Base-by-base conservation (phyloP, 768 basidiomycete genomes). In the Coprinopsis marcescibilis region DNA sequence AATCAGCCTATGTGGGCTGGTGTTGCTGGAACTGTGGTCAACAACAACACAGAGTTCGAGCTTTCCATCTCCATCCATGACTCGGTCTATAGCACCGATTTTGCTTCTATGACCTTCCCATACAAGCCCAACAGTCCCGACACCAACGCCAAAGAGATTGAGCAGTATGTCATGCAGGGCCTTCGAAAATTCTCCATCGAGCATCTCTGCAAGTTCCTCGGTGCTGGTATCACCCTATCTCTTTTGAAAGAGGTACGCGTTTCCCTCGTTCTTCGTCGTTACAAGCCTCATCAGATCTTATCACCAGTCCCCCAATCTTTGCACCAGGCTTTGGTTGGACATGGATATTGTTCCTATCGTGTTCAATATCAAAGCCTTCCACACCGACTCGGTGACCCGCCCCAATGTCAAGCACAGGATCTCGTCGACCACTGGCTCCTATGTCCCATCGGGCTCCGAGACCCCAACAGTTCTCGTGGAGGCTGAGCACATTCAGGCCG, bases 1-100 rank as follows among this genome's bases (percentile, higher is more conserved):
- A 30, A 58, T 29, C 59, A 90, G 88, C 85, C 88, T 17, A 89
- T 91, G 88, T 91, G 88, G 87, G 85, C 82, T 51, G 89, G 85
- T 56, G 72, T 89, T 41, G 82, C 86, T 2, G 85, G 85, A 32
- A 67, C 66, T 19, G 60, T 79, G 39, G 60, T 81, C 59, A 73
- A 80, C 58, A 77, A 79, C 58, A 77, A 75, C 46, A 75, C 73
- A 42, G 66, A 75, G 46, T 80, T 75, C 49, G 85, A 89, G 65
- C 66, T 91, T 58, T 83, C 86, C 32, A 71, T 89, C 58, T 85
- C 86, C 47, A 72, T 90, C 39, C 88, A 90, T 58, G 89, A 91
- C 61, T 87, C 84, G 13, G 85, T 89, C 60, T 91, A 91, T 62
- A 81, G 73, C 65, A 86, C 86, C 52, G 88, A 90, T 62, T 90